Evolutionary conservation across 768 basidiomycete species (phyloP), one percentile per base, ranked within the genome.

Genomic region (Trametes sanguinea): DNA sequence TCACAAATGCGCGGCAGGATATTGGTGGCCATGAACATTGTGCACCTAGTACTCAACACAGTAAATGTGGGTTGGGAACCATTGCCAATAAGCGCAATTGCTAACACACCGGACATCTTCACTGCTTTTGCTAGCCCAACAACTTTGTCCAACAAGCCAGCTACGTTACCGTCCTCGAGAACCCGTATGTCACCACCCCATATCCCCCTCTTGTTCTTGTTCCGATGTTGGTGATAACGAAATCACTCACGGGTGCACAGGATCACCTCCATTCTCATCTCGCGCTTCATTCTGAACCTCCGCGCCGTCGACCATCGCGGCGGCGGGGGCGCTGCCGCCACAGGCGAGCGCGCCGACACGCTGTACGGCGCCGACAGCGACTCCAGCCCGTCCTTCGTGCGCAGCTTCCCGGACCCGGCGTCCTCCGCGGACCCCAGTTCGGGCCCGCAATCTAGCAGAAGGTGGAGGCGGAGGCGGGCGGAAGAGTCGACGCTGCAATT

Each of bases 241-340:
- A 1, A 22, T 22, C 22, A 22, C 22, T 22, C 22, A 22, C 29
- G 4, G 2, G 13, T 9, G 9, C 4, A 22, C 44, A 60, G 58
- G 30, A 44, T 60, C 51, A 53, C 43, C 32, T 60, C 58, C 51
- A 53, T 60, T 42, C 58, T 60, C 58, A 45, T 60, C 42, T 60
- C 58, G 58, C 58, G 58, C 51, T 60, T 60, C 51, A 60, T 60
- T 32, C 51, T 60, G 30, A 60, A 60, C 51, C 58, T 60, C 11
- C 58, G 58, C 58, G 58, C 51, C 11, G 43, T 60, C 43, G 58
- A 60, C 58, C 42, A 60, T 33, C 58, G 42, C 13, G 42, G 57
- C 32, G 48, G 32, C 11, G 35, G n/a, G 30, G 54, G 43, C 32
- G 44, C 13, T 11, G 44, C 11, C 45, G 35, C 13, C 17, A 30